Conservation (phyloP, 352 stramenopile species). For the Globisporangium echinulatum region DNA sequence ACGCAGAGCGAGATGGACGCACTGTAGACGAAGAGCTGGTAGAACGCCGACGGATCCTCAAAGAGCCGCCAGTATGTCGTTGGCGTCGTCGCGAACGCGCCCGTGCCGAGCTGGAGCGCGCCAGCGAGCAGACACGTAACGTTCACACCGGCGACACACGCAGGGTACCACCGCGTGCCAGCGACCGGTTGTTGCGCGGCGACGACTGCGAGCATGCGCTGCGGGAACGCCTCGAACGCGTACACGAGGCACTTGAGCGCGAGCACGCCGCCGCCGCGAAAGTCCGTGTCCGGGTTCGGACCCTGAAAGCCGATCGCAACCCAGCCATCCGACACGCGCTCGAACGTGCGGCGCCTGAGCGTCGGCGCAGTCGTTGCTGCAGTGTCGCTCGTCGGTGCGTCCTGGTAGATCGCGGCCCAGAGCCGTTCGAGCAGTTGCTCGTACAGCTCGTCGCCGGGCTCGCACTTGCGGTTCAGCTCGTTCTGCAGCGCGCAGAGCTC, state of each 20-base stretch:
- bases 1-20: not conserved
- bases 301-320: slow-evolving; percentile 75
- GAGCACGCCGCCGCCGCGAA: slow-evolving; percentile 67
- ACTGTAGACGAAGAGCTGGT: slow-evolving; percentile 71
- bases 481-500: slow-evolving; percentile 53
- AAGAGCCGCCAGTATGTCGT: slow-evolving; percentile 68
- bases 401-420: slow-evolving; percentile 54
- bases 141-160: slow-evolving; percentile 81
- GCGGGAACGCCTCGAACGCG: slow-evolving; percentile 64
- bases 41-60: slow-evolving; percentile 80
- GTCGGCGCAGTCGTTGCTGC: too few relatives aligned
- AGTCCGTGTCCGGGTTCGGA: slow-evolving; percentile 74
- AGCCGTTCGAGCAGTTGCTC: slow-evolving; percentile 53
- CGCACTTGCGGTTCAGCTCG: slow-evolving; percentile 62
- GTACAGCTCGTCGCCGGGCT: slow-evolving; percentile 49
- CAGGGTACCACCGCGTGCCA: slow-evolving; percentile 68
- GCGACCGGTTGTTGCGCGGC: slow-evolving; percentile 34
- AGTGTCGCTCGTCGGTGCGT: slow-evolving; percentile 6
- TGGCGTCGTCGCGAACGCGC: slow-evolving; percentile 31
- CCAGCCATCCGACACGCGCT: slow-evolving; percentile 50
- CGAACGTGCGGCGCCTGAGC: slow-evolving; percentile 19
- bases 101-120: slow-evolving; percentile 59
- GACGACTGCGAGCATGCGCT: slow-evolving; percentile 63
- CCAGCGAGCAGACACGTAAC: slow-evolving; percentile 75
- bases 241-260: slow-evolving; percentile 85